phyloP scores from a whole-genome alignment of 2,329 filamentous ascomycete species.

The Myriosclerotinia scirpicola region DNA sequence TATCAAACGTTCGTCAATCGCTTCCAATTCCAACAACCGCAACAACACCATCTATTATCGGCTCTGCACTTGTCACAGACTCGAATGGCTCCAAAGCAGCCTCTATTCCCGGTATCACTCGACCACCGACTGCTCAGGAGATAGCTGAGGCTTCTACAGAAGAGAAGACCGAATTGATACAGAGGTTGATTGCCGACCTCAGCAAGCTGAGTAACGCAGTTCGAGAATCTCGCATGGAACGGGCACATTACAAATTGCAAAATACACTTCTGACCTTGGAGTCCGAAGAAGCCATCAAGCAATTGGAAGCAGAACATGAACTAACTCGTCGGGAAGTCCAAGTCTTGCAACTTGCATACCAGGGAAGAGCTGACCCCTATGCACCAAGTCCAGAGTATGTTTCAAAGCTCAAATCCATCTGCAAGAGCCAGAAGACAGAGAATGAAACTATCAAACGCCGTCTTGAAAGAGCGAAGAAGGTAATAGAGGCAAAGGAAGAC shows the following conservation, averaged over 20 bases:
- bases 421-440: constrained; percentile 65
- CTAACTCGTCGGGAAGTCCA: constrained; percentile 89
- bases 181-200: constrained; percentile 56
- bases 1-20: constrained; percentile 39
- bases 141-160: constrained; percentile 55
- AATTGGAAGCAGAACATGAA: constrained; percentile 86
- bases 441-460: constrained; percentile 64
- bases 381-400: constrained; percentile 50
- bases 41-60: constrained; percentile 31
- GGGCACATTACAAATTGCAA: constrained; percentile 87
- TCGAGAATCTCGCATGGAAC: constrained; percentile 75
- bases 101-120: background rate
- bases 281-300: constrained; percentile 79
- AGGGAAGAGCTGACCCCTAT: constrained; percentile 53
- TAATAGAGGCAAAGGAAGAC: constrained; percentile 76
- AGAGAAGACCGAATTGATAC: constrained; percentile 57
- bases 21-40: constrained; percentile 26
- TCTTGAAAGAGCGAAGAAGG: constrained; percentile 70
- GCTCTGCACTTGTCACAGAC: constrained; percentile 38
- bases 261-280: constrained; percentile 82
- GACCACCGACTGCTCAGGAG: constrained; percentile 48
- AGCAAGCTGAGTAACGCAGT: constrained; percentile 50
- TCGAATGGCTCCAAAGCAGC: constrained; percentile 33
- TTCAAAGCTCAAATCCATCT: constrained; percentile 63
- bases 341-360: constrained; percentile 71